A percentile compares a stretch with the other conserved stretches of the same genome.
phyloP scores from a whole-genome alignment of 768 basidiomycete species.

The Royoungia palumana region DNA sequence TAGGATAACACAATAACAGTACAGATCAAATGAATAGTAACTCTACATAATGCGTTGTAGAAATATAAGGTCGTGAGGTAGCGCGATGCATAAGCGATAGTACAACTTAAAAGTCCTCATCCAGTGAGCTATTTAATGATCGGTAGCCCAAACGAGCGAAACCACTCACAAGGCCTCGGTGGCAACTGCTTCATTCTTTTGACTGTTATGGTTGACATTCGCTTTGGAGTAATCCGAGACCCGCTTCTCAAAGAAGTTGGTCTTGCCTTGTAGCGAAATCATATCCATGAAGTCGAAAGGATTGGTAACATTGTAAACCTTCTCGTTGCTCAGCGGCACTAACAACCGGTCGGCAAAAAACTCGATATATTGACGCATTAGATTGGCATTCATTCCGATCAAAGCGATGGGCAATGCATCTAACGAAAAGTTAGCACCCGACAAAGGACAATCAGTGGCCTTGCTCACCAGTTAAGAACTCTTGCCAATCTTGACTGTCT shows the following conservation, averaged over 20 bases:
- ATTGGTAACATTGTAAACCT: slow-evolving; percentile 71
- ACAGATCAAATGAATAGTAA: slow-evolving; percentile 9
- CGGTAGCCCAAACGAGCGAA: background rate
- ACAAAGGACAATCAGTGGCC: too few species aligned
- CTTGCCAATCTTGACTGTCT: slow-evolving; percentile 87
- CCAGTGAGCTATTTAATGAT: slow-evolving; percentile 30
- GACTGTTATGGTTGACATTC: slow-evolving; percentile 41
- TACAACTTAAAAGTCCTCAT: slow-evolving; percentile 39
- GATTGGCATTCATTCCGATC: slow-evolving; percentile 86
- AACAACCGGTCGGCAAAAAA: slow-evolving; percentile 90
- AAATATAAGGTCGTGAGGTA: slow-evolving; percentile 7
- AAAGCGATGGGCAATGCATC: slow-evolving; percentile 81
- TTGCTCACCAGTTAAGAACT: slow-evolving; percentile 70
- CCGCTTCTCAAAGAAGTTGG: slow-evolving; percentile 95
- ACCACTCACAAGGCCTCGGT: slow-evolving; percentile 38
- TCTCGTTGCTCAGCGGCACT: slow-evolving; percentile 77
- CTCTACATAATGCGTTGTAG: slow-evolving; percentile 10
- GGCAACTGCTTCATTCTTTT: slow-evolving; percentile 22
- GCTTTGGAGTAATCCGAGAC: slow-evolving; percentile 83
- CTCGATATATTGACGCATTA: slow-evolving; percentile 91
- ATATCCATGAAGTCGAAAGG: slow-evolving; percentile 95
- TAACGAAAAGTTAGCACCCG: too few species aligned
- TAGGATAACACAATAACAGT: slow-evolving; percentile 7
- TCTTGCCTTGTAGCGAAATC: slow-evolving; percentile 94
- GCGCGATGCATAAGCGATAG: slow-evolving; percentile 2